Conservation (phyloP, 257 asterid genomes). For the Voacanga thouarsii region DNA sequence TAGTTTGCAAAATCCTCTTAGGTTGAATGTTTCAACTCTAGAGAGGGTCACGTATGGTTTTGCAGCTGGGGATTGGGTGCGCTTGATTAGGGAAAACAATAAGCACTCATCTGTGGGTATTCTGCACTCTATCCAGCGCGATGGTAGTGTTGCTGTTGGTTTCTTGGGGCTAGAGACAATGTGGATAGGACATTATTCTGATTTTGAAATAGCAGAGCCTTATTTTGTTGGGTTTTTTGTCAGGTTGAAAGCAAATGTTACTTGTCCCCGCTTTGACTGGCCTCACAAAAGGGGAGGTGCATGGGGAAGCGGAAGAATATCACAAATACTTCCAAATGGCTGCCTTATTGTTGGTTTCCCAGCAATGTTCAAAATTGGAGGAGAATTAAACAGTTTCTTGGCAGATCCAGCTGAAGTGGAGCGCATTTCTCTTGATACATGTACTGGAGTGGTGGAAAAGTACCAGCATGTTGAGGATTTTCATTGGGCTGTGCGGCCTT, state of each 20-base stretch:
- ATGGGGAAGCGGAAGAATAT: slow-evolving; percentile 55
- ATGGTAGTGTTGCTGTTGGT: slow-evolving; percentile 42
- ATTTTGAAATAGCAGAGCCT: slow-evolving; percentile 38
- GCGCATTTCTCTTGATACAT: slow-evolving; percentile 44
- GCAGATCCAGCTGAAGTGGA: slow-evolving; percentile 65
- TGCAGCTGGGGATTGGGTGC: slow-evolving; percentile 65
- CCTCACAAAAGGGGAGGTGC: slow-evolving; percentile 42
- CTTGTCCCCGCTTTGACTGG: slow-evolving; percentile 52
- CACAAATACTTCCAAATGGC: slow-evolving; percentile 51
- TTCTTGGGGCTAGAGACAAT: slow-evolving; percentile 52
- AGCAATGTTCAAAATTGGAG: slow-evolving; percentile 38
- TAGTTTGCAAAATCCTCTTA: slow-evolving; percentile 36
- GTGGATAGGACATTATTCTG: slow-evolving; percentile 52
- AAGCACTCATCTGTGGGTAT: slow-evolving; percentile 52
- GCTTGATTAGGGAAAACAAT: slow-evolving; percentile 27
- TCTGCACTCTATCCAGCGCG: slow-evolving; percentile 47
- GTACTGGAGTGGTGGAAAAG: slow-evolving; percentile 52
- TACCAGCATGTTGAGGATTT: slow-evolving; percentile 57
- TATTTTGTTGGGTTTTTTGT: slow-evolving; percentile 46
- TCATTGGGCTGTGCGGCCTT: slow-evolving; percentile 64
- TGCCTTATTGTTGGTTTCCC: slow-evolving; percentile 58
- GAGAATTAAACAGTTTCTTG: slow-evolving; percentile 29
- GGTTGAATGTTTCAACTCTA: slow-evolving; percentile 38
- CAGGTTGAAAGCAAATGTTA: slow-evolving; percentile 37
- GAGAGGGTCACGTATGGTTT: slow-evolving; percentile 57